Evolutionary conservation across 1,284 basidiomycete species (phyloP).

Genomic region (Leccinum idahoense): DNA sequence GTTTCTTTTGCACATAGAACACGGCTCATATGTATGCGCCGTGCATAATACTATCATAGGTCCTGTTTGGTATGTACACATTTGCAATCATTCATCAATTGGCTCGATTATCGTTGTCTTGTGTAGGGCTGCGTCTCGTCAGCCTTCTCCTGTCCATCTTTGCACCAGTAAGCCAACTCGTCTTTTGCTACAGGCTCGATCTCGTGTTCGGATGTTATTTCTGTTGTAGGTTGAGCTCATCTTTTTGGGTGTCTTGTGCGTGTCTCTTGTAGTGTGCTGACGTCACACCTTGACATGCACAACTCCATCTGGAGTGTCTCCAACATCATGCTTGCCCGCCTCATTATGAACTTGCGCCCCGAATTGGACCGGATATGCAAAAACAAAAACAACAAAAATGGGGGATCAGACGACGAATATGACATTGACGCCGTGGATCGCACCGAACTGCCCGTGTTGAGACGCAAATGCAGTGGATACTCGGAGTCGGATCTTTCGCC

Average conservation of each 20-base stretch:
- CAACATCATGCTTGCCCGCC: constrained; percentile 32
- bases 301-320: constrained; percentile 38
- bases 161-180: constrained; percentile 25
- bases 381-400: too few relatives aligned
- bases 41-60: constrained; percentile 14
- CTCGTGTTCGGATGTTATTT: neutral
- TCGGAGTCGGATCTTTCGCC: neutral
- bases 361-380: too few relatives aligned
- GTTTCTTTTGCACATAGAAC: neutral
- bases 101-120: neutral
- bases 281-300: neutral
- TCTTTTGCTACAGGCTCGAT: neutral
- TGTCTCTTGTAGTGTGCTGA: neutral
- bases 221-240: constrained; percentile 20
- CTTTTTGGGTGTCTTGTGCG: constrained; percentile 29
- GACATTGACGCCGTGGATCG: too few relatives aligned
- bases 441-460: too few relatives aligned
- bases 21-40: neutral
- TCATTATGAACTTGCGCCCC: too few relatives aligned
- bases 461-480: too few relatives aligned
- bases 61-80: constrained; percentile 23
- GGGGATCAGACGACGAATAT: too few relatives aligned
- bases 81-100: neutral
- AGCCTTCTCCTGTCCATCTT: constrained; percentile 26
- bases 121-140: constrained; percentile 25